Base-by-base conservation (phyloP, 208 protist species). In the Leishmania major region DNA sequence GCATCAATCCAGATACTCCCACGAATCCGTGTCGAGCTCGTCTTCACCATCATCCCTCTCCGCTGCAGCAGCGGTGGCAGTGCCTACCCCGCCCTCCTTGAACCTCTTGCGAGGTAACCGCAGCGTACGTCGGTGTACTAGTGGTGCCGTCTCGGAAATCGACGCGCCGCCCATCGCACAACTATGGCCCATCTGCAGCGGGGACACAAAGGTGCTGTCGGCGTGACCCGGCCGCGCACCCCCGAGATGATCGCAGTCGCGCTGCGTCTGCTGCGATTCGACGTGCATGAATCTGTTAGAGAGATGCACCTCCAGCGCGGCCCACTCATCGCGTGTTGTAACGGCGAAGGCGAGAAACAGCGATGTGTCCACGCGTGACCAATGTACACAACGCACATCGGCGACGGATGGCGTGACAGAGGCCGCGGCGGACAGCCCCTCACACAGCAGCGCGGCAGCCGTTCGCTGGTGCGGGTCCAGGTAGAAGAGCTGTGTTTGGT, bases 381-480 rank as follows among this genome's bases (percentile, higher is more conserved):
- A 96, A 51, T 85, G 87, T 5, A 96, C 84, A 64, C 86, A 89
- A 57, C 81, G 88, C 11, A 94, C 84, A 66, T 93, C 83, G 10
- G n/a, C 51, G 55, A 87, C 60, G 2, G 71, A 89, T 28, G 90
- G 87, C 40, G 62, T 84, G 17, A 92, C 88, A 40, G 84, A 60
- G 76, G 84, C 37, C 59, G 62, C n/a, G 53, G 66, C 28, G 49
- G 69, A 67, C 5, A 35, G 8, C 78, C 69, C 75, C 15, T 80
- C 82, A 53, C 66, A 67, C 28, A 85, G 67, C 40, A 90, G 51
- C 31, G 93, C 93, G 1, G 81, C 70, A 71, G 90, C 81, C 8
- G 84, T 91, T 76, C 78, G 78, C 37, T 87, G 85, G 71, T 97
- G 94, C 15, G 94, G 94, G 69, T 97, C 94, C 0, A 97, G 79